Evolutionary conservation across 1,284 basidiomycete species (phyloP).

Genomic region (Volvariella surrecta): DNA sequence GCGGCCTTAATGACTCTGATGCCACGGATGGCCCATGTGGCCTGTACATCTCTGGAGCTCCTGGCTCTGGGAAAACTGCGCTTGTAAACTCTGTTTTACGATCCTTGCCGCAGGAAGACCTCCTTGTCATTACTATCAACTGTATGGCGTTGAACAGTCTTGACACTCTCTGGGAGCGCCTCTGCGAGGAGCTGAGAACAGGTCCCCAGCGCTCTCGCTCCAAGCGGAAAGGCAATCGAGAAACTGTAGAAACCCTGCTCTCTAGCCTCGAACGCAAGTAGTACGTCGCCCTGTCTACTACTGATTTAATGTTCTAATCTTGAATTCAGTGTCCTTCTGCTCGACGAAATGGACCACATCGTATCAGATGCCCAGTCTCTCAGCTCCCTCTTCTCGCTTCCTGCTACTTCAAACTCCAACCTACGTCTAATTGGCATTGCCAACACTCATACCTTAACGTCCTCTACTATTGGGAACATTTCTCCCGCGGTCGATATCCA

Average conservation of each 20-base stretch:
- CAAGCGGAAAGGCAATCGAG: constrained; percentile 36
- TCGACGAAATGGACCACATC: constrained; percentile 77
- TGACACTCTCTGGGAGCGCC: constrained; percentile 62
- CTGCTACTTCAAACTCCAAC: constrained; percentile 35
- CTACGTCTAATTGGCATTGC: constrained; percentile 72
- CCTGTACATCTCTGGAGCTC: constrained; percentile 72
- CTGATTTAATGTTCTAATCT: constrained; percentile 9
- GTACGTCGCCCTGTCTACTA: constrained; percentile 28
- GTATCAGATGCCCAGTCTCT: constrained; percentile 48
- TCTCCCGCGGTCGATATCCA: constrained; percentile 34
- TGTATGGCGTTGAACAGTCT: constrained; percentile 66
- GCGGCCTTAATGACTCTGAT: constrained; percentile 32
- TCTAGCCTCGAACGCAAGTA: constrained; percentile 39
- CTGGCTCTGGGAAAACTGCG: constrained; percentile 79
- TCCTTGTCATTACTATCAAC: constrained; percentile 54
- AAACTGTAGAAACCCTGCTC: constrained; percentile 36
- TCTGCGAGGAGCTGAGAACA: constrained; percentile 46
- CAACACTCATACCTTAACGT: constrained; percentile 74
- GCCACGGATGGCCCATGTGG: constrained; percentile 25
- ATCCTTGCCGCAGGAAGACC: constrained; percentile 25
- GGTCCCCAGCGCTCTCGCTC: constrained; percentile 23
- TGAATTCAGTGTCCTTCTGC: constrained; percentile 50
- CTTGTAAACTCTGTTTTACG: constrained; percentile 59
- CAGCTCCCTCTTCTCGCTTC: constrained; percentile 53
- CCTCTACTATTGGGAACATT: constrained; percentile 33